Conservation (phyloP, 371 early-diverging fungal genomes). For the Rhizopus sp. region DNA sequence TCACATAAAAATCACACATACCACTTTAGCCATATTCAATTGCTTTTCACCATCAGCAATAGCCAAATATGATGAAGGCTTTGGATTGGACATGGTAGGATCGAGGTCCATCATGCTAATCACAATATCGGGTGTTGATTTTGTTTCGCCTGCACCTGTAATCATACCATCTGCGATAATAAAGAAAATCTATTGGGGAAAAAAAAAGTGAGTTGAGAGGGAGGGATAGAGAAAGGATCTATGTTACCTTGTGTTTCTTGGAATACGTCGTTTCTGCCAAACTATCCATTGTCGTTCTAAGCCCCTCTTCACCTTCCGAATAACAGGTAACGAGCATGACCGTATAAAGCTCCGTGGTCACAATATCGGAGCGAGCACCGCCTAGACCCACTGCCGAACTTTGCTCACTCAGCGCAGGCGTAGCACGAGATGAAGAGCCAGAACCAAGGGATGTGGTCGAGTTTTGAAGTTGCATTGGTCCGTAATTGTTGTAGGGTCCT, state of each 20-base stretch:
- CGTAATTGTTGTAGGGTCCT: constrained; percentile 49
- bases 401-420: constrained; percentile 25
- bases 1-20: constrained; percentile 20
- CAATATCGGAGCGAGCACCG: constrained; percentile 38
- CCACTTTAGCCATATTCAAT: constrained; percentile 91
- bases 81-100: constrained; percentile 56
- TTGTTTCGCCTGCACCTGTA: constrained; percentile 35
- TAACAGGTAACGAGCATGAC: constrained; percentile 74
- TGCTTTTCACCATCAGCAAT: constrained; percentile 91
- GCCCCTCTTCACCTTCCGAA: constrained; percentile 76
- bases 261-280: constrained; percentile 72
- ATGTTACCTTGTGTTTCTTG: constrained; percentile 51
- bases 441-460: constrained; percentile 27
- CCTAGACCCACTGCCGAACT: constrained; percentile 20
- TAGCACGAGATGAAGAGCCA: constrained; percentile 48
- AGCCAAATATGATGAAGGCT: constrained; percentile 81
- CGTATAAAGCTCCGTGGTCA: constrained; percentile 51
- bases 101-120: constrained; percentile 62
- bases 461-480: constrained; percentile 23
- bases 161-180: constrained; percentile 53
- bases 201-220: no score
- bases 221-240: background rate
- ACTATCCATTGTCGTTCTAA: constrained; percentile 84
- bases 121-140: constrained; percentile 70
- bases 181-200: constrained; percentile 32